phyloP scores from a whole-genome alignment of 768 basidiomycete species.

The Russula emetica region DNA sequence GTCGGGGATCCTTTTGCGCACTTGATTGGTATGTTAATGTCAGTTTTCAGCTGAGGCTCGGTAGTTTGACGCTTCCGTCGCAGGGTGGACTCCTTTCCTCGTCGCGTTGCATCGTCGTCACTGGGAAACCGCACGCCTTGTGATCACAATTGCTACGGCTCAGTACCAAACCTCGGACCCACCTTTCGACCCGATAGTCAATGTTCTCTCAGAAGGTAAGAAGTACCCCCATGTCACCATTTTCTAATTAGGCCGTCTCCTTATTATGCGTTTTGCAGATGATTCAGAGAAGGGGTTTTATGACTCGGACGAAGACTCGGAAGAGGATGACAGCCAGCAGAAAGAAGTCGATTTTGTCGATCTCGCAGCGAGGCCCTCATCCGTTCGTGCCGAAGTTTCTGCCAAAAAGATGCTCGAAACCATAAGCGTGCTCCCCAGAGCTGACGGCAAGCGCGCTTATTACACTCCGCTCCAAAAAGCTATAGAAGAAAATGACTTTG shows the following conservation, averaged over 20 bases:
- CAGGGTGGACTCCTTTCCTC: constrained; percentile 48
- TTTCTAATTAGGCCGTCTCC: neutral
- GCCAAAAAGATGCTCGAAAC: constrained; percentile 40
- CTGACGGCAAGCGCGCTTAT: neutral
- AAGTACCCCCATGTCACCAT: constrained; percentile 34
- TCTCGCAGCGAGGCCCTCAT: constrained; percentile 47
- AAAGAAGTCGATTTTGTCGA: constrained; percentile 48
- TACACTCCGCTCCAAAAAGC: constrained; percentile 36
- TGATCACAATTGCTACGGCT: constrained; percentile 53
- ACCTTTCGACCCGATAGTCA: constrained; percentile 33
- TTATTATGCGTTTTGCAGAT: constrained; percentile 6
- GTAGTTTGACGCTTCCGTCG: constrained; percentile 1
- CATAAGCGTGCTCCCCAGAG: neutral
- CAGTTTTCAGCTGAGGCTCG: neutral
- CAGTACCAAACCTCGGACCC: constrained; percentile 46
- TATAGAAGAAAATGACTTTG: constrained; percentile 45
- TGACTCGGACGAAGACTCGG: constrained; percentile 31
- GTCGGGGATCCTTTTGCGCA: constrained; percentile 19
- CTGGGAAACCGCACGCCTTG: constrained; percentile 56
- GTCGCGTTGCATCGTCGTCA: constrained; percentile 47
- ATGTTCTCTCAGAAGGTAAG: constrained; percentile 17
- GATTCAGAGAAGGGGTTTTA: constrained; percentile 29
- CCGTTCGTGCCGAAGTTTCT: constrained; percentile 39
- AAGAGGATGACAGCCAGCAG: constrained; percentile 38
- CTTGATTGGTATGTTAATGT: constrained; percentile 14